Percentiles rank a stretch among this genome's conserved stretches.
Evolutionary conservation across 164 flowering plant genomes (phyloP).

Genomic region (Brasenia schreberi): DNA sequence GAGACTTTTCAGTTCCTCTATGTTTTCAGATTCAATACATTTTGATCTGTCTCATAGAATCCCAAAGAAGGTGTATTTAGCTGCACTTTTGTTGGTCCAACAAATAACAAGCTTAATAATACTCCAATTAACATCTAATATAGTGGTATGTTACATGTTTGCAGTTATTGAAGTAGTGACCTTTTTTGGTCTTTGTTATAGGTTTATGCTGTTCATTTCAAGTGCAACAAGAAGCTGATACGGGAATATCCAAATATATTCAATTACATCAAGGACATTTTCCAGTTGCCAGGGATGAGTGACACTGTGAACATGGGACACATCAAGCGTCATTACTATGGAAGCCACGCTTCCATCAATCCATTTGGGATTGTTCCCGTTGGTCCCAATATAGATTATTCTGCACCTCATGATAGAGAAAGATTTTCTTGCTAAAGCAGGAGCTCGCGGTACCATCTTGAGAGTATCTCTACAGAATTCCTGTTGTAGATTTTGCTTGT

Average conservation of each 20-base stretch:
- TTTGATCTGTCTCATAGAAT: too few species aligned
- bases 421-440: conserved; percentile 28
- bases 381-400: conserved; percentile 55
- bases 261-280: conserved; percentile 83
- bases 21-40: too few species aligned
- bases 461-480: background rate
- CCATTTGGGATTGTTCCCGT: conserved; percentile 71
- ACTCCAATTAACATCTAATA: too few species aligned
- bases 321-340: conserved; percentile 81
- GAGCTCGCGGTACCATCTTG: background rate
- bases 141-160: too few species aligned
- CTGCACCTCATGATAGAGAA: conserved; percentile 68
- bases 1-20: too few species aligned
- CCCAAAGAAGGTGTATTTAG: too few species aligned
- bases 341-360: conserved; percentile 85
- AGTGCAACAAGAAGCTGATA: conserved; percentile 83
- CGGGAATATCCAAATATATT: conserved; percentile 78
- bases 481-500: background rate
- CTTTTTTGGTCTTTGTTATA: conserved; percentile 4
- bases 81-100: too few species aligned
- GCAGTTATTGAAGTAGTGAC: too few species aligned
- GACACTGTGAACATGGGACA: conserved; percentile 81
- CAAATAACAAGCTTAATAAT: too few species aligned
- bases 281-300: conserved; percentile 69
- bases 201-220: conserved; percentile 96